These are phyloP conservation scores for Diaporthe eres DNA, from an alignment of 2,329 filamentous ascomycete species.

Conservation along the genomic window DNA sequence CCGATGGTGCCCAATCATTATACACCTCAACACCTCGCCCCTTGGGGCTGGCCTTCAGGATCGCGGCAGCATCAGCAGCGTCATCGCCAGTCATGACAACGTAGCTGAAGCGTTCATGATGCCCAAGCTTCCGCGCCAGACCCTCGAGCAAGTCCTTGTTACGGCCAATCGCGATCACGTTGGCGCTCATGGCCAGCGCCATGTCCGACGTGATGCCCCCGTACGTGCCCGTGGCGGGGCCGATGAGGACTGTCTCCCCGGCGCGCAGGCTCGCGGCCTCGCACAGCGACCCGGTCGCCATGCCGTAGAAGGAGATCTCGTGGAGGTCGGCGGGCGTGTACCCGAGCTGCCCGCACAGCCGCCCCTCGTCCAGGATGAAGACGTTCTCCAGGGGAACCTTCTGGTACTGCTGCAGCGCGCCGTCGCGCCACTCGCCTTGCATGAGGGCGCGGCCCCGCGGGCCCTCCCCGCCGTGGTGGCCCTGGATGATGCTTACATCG, in stretches of 20 bases:
- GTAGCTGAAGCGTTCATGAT: background rate
- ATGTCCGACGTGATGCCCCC: constrained; percentile 56
- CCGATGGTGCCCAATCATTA: background rate
- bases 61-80: background rate
- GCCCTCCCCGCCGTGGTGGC: background rate
- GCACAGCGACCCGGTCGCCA: constrained; percentile 58
- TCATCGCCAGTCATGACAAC: background rate
- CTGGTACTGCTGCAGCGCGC: constrained; percentile 21
- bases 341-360: constrained; percentile 45
- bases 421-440: constrained; percentile 27
- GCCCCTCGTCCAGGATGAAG: constrained; percentile 44
- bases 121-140: constrained; percentile 42
- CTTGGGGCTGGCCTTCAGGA: background rate
- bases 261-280: constrained; percentile 53
- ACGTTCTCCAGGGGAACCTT: constrained; percentile 46
- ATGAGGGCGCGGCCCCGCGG: background rate
- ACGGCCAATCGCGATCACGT: constrained; percentile 60
- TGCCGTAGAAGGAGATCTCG: constrained; percentile 49
- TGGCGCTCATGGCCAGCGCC: constrained; percentile 60
- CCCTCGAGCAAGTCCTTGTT: constrained; percentile 50
- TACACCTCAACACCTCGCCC: background rate
- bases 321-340: constrained; percentile 54
- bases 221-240: constrained; percentile 58
- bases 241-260: constrained; percentile 58
- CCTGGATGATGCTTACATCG: background rate